These are phyloP conservation scores for Ceratobasidium sp. DNA, from an alignment of 1,284 basidiomycete species.

Conservation along the genomic window DNA sequence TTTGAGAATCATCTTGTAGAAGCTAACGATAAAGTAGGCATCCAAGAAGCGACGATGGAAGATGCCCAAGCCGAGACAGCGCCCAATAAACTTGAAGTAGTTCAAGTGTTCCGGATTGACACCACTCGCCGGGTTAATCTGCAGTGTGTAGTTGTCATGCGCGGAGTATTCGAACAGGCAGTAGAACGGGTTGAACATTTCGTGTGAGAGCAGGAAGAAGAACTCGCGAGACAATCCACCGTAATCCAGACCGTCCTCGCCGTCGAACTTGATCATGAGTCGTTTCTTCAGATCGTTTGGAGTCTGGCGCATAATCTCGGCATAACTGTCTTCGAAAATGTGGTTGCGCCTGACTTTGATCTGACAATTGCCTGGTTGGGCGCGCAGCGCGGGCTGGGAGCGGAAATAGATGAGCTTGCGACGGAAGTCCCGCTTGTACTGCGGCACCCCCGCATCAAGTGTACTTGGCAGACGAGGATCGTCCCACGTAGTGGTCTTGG, in stretches of 20 bases:
- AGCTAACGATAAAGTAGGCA: conserved; percentile 97
- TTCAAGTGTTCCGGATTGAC: conserved; percentile 99
- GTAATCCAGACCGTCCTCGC: conserved; percentile 97
- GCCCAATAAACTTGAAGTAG: conserved; percentile 99
- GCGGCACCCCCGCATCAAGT: conserved; percentile 93
- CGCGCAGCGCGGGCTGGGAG: conserved; percentile 92
- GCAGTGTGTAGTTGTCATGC: conserved; percentile 98
- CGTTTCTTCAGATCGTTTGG: conserved; percentile 96
- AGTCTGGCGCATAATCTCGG: conserved; percentile 92
- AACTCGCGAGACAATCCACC: conserved; percentile 98
- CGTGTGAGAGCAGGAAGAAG: conserved; percentile 99
- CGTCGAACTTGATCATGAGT: conserved; percentile 98
- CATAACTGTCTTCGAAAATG: conserved; percentile 96
- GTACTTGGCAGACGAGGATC: conserved; percentile 84
- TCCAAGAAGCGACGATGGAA: conserved; percentile 99
- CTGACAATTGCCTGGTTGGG: conserved; percentile 91
- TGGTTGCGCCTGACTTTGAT: conserved; percentile 92
- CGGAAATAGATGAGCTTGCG: conserved; percentile 98
- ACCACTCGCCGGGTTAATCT: conserved; percentile 96
- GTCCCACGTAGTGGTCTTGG: conserved; percentile 95
- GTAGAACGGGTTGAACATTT: conserved; percentile 99
- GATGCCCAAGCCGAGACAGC: conserved; percentile 91
- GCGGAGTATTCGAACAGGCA: conserved; percentile 99
- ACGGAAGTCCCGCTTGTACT: conserved; percentile 99
- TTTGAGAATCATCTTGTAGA: conserved; percentile 98